These are phyloP conservation scores for Isoetes taiwanensis DNA, from an alignment of 75 land plant genomes.

Conservation along the genomic window DNA sequence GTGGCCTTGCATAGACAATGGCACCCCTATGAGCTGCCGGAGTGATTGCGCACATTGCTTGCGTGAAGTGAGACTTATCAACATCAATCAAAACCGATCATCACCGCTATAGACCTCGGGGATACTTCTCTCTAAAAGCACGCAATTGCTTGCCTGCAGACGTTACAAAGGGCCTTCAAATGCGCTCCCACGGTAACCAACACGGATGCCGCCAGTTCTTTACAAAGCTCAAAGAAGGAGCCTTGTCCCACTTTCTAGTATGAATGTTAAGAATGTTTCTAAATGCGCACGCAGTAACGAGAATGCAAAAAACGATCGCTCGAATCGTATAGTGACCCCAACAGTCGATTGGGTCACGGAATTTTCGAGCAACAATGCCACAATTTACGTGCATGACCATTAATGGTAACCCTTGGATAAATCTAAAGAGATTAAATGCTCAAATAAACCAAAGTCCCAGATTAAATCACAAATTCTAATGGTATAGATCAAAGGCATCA, in stretches of 20 bases:
- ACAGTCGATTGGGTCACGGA: too few species aligned
- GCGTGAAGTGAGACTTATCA: slow-evolving; percentile 68
- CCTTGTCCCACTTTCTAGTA: slow-evolving; percentile 82
- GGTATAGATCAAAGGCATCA: too few species aligned
- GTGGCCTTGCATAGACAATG: slow-evolving; percentile 65
- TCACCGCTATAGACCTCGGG: slow-evolving; percentile 88
- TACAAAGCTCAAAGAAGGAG: slow-evolving; percentile 52
- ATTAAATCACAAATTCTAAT: too few species aligned
- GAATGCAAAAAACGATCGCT: too few species aligned
- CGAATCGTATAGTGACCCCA: too few species aligned
- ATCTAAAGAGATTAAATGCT: too few species aligned
- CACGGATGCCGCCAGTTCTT: slow-evolving; percentile 89
- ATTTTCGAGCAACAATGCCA: too few species aligned
- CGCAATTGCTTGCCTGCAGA: slow-evolving; percentile 98
- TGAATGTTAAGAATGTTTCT: too few species aligned
- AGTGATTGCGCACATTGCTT: slow-evolving; percentile 88
- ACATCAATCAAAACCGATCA: slow-evolving; percentile 95
- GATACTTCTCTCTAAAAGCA: slow-evolving; percentile 88
- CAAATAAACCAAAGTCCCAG: too few species aligned
- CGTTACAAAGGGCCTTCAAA: slow-evolving; percentile 86
- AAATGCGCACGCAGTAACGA: too few species aligned
- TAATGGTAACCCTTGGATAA: too few species aligned
- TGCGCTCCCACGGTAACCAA: slow-evolving; percentile 98
- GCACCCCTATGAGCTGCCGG: slow-evolving; percentile 96
- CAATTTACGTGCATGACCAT: too few species aligned